These are phyloP conservation scores for Suillus placidus DNA, from an alignment of 768 basidiomycete species.

Conservation along the genomic window DNA sequence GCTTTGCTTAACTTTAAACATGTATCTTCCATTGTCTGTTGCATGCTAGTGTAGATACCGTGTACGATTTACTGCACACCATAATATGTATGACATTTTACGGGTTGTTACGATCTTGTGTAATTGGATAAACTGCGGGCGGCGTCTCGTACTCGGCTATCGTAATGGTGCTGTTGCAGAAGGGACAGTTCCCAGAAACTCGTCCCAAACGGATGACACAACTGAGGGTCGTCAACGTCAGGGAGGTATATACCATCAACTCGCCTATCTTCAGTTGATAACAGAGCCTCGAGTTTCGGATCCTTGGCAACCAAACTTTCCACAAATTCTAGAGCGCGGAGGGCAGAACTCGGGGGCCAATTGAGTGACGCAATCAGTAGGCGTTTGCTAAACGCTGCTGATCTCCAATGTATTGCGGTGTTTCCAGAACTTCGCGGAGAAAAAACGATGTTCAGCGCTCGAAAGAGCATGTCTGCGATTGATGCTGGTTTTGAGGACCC, in stretches of 20 bases:
- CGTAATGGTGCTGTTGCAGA: constrained; percentile 61
- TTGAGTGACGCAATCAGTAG: constrained; percentile 78
- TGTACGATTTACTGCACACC: constrained; percentile 31
- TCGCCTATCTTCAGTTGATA: constrained; percentile 85
- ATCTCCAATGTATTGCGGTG: constrained; percentile 67
- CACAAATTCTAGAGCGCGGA: constrained; percentile 77
- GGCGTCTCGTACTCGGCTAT: constrained; percentile 66
- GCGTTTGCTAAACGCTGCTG: constrained; percentile 94
- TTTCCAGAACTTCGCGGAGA: constrained; percentile 64
- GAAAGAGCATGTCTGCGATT: constrained; percentile 78
- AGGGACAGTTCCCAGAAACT: constrained; percentile 85
- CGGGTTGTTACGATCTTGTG: constrained; percentile 38
- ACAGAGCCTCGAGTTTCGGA: constrained; percentile 76
- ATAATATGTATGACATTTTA: constrained; percentile 25
- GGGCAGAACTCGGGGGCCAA: constrained; percentile 70
- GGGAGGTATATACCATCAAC: constrained; percentile 84
- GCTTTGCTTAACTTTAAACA: constrained; percentile 21
- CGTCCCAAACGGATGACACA: constrained; percentile 80
- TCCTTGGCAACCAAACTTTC: constrained; percentile 73
- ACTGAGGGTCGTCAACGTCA: constrained; percentile 86
- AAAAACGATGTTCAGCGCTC: constrained; percentile 81
- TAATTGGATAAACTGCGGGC: constrained; percentile 60
- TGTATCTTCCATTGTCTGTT: constrained; percentile 24
- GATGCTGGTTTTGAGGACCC: constrained; percentile 36
- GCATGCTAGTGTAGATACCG: constrained; percentile 37